These are phyloP conservation scores for Solanum ossicruentum DNA, from an alignment of 257 asterid species.

Conservation along the genomic window DNA sequence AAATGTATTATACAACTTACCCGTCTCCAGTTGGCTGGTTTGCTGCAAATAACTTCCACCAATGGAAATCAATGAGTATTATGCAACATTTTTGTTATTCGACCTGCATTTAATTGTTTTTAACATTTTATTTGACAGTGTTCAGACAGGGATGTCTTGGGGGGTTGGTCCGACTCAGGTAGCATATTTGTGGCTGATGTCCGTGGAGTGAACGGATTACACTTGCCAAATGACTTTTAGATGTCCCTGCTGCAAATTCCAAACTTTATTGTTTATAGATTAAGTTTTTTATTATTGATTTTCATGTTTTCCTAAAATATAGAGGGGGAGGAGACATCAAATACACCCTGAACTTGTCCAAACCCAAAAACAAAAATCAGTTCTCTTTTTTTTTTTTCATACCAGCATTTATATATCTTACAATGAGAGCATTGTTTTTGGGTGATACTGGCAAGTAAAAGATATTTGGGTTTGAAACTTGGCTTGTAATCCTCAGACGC, in stretches of 20 bases:
- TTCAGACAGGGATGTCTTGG: slow-evolving; percentile 21
- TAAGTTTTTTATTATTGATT: no score
- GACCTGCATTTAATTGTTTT: not conserved
- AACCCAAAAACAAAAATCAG: no score
- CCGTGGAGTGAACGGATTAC: not conserved
- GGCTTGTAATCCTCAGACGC: no score
- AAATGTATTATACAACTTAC: not conserved
- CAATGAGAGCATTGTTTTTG: no score
- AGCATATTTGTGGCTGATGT: slow-evolving; percentile 27
- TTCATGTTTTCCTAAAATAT: no score
- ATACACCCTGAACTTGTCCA: no score
- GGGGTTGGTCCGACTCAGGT: slow-evolving; percentile 40
- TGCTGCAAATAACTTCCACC: not conserved
- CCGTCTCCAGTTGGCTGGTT: not conserved
- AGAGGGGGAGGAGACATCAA: no score
- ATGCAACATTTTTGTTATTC: not conserved
- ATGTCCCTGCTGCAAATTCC: not conserved
- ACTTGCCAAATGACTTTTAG: not conserved
- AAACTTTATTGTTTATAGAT: no score
- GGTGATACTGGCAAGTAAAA: no score
- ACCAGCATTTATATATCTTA: no score
- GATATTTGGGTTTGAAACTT: no score
- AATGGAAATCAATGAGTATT: not conserved
- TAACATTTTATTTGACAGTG: slow-evolving; percentile 3
- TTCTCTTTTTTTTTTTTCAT: no score